phyloP scores from a whole-genome alignment of 495 filamentous ascomycete species.

The Antarctomyces pellizariae region DNA sequence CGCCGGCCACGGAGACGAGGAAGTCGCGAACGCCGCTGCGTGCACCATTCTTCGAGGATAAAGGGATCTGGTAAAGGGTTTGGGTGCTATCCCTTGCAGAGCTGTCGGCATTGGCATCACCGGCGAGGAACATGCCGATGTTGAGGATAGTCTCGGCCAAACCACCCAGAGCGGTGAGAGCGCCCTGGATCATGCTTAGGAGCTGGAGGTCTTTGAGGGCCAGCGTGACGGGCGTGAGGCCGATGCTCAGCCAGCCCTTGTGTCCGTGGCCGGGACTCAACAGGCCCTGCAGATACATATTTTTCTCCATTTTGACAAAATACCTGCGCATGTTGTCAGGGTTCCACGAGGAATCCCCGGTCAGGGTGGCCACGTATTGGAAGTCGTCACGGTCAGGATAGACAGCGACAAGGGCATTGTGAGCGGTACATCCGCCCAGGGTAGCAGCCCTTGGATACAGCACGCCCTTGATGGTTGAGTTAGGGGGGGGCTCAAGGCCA shows the following conservation, averaged over 20 bases:
- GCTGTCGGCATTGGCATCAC: constrained; percentile 27
- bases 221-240: constrained; percentile 19
- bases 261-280: constrained; percentile 26
- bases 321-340: constrained; percentile 22
- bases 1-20: constrained; percentile 25
- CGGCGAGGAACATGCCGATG: constrained; percentile 15
- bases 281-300: constrained; percentile 3
- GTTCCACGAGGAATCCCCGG: constrained; percentile 19
- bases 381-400: constrained; percentile 23
- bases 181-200: constrained; percentile 17
- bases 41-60: constrained; percentile 20
- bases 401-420: constrained; percentile 23
- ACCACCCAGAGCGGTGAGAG: constrained; percentile 17
- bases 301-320: constrained; percentile 13
- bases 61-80: constrained; percentile 27
- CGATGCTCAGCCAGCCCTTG: constrained; percentile 23
- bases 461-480: constrained; percentile 18
- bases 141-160: constrained; percentile 13
- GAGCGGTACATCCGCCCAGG: constrained; percentile 22
- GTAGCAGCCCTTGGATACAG: constrained; percentile 25
- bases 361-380: constrained; percentile 18
- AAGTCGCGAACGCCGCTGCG: constrained; percentile 31
- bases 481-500: constrained; percentile 17
- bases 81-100: constrained; percentile 9
- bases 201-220: constrained; percentile 21